These are phyloP conservation scores for Leccinum longicurvipes DNA, from an alignment of 768 basidiomycete species.

Conservation along the genomic window DNA sequence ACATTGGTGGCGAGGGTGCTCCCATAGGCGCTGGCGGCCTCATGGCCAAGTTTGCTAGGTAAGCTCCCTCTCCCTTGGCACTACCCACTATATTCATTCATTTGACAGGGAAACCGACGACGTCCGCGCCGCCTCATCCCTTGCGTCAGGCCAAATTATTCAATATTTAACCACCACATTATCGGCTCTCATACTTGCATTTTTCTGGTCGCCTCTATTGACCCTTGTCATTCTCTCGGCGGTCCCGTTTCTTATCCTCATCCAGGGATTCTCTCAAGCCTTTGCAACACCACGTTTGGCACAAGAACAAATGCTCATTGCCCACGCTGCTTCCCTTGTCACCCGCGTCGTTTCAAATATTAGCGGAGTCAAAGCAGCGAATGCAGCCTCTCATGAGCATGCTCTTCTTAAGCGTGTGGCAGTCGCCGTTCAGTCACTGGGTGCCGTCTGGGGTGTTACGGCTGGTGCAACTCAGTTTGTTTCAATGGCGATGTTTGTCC, in stretches of 20 bases:
- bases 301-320: slow-evolving; percentile 62
- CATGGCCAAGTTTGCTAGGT: slow-evolving; percentile 92
- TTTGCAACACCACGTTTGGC: slow-evolving; percentile 65
- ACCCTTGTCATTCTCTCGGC: slow-evolving; percentile 91
- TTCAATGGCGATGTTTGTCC: slow-evolving; percentile 90
- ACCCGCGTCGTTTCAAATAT: slow-evolving; percentile 77
- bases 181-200: slow-evolving; percentile 78
- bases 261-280: slow-evolving; percentile 72
- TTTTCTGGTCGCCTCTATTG: slow-evolving; percentile 74
- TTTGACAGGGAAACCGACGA: slow-evolving; percentile 85
- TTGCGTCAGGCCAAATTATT: slow-evolving; percentile 72
- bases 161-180: slow-evolving; percentile 80
- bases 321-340: slow-evolving; percentile 72
- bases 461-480: slow-evolving; percentile 72
- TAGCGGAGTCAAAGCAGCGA: slow-evolving; percentile 90
- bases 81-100: slow-evolving; percentile 4
- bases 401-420: slow-evolving; percentile 46
- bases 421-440: slow-evolving; percentile 49
- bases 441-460: slow-evolving; percentile 73
- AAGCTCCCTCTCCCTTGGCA: neutral
- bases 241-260: slow-evolving; percentile 75
- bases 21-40: slow-evolving; percentile 82
- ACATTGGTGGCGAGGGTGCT: slow-evolving; percentile 38
- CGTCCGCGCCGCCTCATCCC: slow-evolving; percentile 79
- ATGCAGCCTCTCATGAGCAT: slow-evolving; percentile 60